Percentiles rank a stretch among this genome's conserved stretches.
phyloP scores from a whole-genome alignment of 2,329 filamentous ascomycete genomes.

The Byssochlamys sp. region DNA sequence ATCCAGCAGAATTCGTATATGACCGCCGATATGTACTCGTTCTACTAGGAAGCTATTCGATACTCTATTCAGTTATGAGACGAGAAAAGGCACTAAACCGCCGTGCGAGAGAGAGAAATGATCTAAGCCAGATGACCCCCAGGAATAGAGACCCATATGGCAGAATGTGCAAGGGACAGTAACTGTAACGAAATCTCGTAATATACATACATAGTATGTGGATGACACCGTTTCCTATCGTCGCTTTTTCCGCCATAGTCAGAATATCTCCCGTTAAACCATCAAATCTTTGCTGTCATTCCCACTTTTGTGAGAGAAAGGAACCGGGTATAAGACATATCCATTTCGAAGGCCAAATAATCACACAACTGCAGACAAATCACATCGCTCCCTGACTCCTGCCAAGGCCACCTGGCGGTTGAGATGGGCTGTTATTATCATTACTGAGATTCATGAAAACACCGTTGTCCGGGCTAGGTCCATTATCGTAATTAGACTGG shows the following conservation, averaged over 20 bases:
- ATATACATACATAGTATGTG: not conserved
- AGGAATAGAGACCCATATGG: not conserved
- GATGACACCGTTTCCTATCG: not conserved
- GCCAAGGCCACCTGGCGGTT: slow-evolving; percentile 5
- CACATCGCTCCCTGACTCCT: slow-evolving; percentile 7
- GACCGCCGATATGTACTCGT: not conserved
- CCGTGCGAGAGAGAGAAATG: not conserved
- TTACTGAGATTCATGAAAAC: not conserved
- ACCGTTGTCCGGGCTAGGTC: not conserved
- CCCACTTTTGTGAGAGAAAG: not conserved
- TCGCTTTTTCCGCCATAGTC: not conserved
- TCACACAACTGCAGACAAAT: slow-evolving; percentile 1
- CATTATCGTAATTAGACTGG: slow-evolving; percentile 5
- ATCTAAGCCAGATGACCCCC: not conserved
- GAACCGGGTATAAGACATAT: not conserved
- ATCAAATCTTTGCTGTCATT: not conserved
- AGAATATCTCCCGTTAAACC: not conserved
- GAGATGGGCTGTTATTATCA: not conserved
- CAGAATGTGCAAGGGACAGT: not conserved
- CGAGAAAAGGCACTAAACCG: not conserved
- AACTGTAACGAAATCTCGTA: not conserved
- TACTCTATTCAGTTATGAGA: not conserved
- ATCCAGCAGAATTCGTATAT: not conserved
- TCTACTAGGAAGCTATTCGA: not conserved
- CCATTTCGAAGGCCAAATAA: not conserved